Evolutionary conservation across 331 rosid species (phyloP), one percentile per base, ranked within the genome.

Genomic region (Pyracantha coccinea): DNA sequence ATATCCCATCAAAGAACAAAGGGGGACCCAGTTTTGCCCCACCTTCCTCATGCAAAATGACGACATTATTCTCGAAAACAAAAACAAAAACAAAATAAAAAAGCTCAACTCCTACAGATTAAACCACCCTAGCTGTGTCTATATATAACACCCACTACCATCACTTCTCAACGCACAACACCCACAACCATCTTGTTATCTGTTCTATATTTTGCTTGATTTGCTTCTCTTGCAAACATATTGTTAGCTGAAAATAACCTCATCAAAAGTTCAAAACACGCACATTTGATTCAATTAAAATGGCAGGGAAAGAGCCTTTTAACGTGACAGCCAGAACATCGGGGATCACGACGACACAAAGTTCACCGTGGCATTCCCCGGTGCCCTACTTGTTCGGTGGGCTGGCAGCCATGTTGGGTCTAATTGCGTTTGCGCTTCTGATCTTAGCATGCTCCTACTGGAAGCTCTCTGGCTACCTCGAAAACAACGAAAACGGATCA

Each of bases 291-390:
- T 27, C 4, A 60, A 19, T 25, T 55, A 63, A 32, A 74, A 89
- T 89, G 96, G 83, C 95, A 2, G 86, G 85, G 45, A 87, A 89
- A 81, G 91, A 84, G 71, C 87, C 97, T 17, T 82, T 85, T 74
- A 78, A 74, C 78, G 73, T 74, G 7, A 45, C 71, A 12, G 84
- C 82, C 6, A 75, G 57, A 76, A 77, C 90, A 8, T 87, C 95
- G 0, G 21, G 66, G 2, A 21, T 80, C 23, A 76, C 81, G 14
- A 69, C 69, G 8, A 77, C 65, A 6, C 89, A 79, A 3, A 89
- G 87, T 82, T 90, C 97, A 1, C 86, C 97, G 3, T 95, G 98
- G 97, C 98, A 95, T 92, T 95, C 99, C 7, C 99, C 99, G 52
- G 92, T 95, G 7, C 98, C 99, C 0, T 95, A 92, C 81, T 80